Evolutionary conservation across 2,329 filamentous ascomycete species (phyloP).

Genomic region (Fusarium buxicola): DNA sequence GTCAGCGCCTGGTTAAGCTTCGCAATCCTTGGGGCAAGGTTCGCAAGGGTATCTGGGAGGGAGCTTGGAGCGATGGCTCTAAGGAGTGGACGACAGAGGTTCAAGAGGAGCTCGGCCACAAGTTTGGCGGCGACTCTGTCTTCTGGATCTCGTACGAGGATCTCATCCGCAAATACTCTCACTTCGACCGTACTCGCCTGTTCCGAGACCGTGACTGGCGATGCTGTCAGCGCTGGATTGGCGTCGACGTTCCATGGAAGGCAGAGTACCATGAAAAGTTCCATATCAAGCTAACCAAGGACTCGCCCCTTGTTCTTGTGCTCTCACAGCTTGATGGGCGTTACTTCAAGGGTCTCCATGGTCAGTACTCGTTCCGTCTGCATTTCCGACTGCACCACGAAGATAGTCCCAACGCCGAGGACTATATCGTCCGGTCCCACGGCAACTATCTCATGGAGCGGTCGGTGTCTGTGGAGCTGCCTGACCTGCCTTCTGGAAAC

Average conservation of each 20-base stretch:
- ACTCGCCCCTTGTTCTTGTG: constrained; percentile 69
- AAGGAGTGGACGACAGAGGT: constrained; percentile 71
- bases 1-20: constrained; percentile 68
- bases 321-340: constrained; percentile 71
- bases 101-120: constrained; percentile 67
- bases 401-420: constrained; percentile 63
- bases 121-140: constrained; percentile 70
- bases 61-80: constrained; percentile 69
- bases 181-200: constrained; percentile 71
- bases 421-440: constrained; percentile 70
- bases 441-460: constrained; percentile 69
- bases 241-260: constrained; percentile 71
- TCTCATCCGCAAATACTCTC: constrained; percentile 70
- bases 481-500: constrained; percentile 64
- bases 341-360: constrained; percentile 71
- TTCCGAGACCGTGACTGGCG: constrained; percentile 69
- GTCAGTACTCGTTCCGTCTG: constrained; percentile 66
- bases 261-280: constrained; percentile 72
- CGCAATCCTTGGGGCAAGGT: constrained; percentile 71
- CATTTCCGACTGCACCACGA: constrained; percentile 63
- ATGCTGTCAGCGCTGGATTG: constrained; percentile 69
- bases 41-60: constrained; percentile 69
- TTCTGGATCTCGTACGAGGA: constrained; percentile 75
- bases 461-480: constrained; percentile 69
- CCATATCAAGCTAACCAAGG: constrained; percentile 65